These are phyloP conservation scores for Chrysopogon serrulatus DNA, from an alignment of 176 grass and related monocot species.

Conservation along the genomic window DNA sequence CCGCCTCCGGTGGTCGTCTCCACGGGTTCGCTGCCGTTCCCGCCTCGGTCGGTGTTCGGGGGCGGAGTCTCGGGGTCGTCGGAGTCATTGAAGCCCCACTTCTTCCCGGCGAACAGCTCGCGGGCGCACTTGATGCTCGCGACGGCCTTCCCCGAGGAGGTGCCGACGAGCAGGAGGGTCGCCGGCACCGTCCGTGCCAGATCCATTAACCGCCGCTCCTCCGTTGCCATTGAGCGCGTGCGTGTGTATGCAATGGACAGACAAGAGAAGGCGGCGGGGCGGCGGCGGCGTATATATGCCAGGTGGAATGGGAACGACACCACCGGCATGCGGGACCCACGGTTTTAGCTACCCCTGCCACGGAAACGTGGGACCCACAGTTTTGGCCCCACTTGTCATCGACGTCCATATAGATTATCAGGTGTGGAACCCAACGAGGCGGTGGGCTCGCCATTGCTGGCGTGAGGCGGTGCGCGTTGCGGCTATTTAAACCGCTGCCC, in stretches of 20 bases:
- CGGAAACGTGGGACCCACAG: background rate
- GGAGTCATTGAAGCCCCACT: conserved; percentile 11
- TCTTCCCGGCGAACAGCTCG: conserved; percentile 15
- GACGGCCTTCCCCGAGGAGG: conserved; percentile 18
- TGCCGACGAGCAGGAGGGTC: conserved; percentile 21
- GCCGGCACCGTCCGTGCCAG: conserved; percentile 27
- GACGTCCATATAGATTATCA: background rate
- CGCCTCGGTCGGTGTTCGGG: background rate
- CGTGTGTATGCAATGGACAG: background rate
- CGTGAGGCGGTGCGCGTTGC: background rate
- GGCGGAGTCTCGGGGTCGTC: background rate
- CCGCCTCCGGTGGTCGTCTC: background rate
- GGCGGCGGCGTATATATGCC: background rate
- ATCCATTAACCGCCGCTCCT: background rate
- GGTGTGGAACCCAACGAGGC: background rate
- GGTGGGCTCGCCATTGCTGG: background rate
- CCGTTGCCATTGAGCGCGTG: background rate
- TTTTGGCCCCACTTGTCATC: background rate
- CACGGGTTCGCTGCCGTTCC: background rate
- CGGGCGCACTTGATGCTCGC: conserved; percentile 15
- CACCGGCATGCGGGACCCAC: background rate
- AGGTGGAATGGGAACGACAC: background rate
- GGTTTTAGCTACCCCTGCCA: background rate
- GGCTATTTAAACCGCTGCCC: background rate
- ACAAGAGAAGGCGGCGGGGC: background rate